Percentiles rank a stretch among this genome's conserved stretches.
phyloP scores from a whole-genome alignment of 805 yeast species.

The Schwanniomyces vanrijiae region DNA sequence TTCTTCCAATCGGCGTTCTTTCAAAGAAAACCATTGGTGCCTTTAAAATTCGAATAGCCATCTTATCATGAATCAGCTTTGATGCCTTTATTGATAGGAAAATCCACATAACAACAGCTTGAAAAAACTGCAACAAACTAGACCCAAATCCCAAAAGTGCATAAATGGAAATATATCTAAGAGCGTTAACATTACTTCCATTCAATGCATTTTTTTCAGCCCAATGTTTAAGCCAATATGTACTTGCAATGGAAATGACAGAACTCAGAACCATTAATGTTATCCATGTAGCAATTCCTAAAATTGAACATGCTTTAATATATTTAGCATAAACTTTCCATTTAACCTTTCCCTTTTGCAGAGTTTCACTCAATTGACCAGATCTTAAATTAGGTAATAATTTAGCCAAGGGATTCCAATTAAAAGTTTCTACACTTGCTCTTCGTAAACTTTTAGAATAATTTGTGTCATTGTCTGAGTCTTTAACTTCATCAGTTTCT shows the following conservation, averaged over 20 bases:
- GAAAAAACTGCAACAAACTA: conserved; percentile 23
- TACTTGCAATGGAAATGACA: conserved; percentile 19
- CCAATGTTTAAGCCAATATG: conserved; percentile 34
- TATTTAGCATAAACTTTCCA: conserved; percentile 53
- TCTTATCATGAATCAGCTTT: conserved; percentile 33
- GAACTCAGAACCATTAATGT: conserved; percentile 33
- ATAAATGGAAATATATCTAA: conserved; percentile 24
- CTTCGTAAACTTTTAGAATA: neutral
- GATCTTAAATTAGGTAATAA: conserved; percentile 32
- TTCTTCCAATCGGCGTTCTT: conserved; percentile 41
- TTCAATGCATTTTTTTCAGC: conserved; percentile 27
- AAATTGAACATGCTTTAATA: conserved; percentile 55
- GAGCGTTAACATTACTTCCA: conserved; percentile 23
- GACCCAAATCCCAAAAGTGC: conserved; percentile 27
- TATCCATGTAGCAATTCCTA: conserved; percentile 32
- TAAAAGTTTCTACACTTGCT: conserved; percentile 65
- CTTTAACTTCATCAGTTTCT: neutral
- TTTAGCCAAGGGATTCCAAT: conserved; percentile 36
- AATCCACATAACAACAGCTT: conserved; percentile 31
- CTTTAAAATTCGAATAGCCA: conserved; percentile 34
- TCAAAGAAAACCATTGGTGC: conserved; percentile 45
- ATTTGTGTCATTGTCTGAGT: neutral
- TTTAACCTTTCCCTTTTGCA: conserved; percentile 59
- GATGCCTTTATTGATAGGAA: conserved; percentile 29
- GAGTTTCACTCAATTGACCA: conserved; percentile 30